Percentiles rank a stretch among this genome's conserved stretches.
Conservation (phyloP, 768 basidiomycete species). For the Leccinum obscurum region DNA sequence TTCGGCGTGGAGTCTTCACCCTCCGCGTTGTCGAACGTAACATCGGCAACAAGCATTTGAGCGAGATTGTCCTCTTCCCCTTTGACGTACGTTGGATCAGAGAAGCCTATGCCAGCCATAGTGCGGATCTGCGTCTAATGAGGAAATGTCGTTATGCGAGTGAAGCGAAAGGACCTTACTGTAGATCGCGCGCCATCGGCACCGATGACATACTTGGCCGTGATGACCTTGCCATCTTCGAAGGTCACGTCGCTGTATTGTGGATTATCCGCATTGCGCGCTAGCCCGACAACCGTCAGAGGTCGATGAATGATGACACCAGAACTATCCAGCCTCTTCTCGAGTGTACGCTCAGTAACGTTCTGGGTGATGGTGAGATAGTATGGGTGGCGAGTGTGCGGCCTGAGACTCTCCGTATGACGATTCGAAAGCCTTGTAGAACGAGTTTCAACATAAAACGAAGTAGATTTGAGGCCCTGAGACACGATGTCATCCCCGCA, state of each 20-base stretch:
- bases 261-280: too few relatives aligned
- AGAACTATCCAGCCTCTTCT: not conserved
- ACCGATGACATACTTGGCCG: too few relatives aligned
- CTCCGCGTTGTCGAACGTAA: slow-evolving; percentile 33
- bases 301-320: slow-evolving; percentile 39
- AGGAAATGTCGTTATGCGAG: not conserved
- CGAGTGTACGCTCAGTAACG: too few relatives aligned
- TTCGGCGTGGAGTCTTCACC: slow-evolving; percentile 6
- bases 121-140: slow-evolving; percentile 39
- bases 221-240: too few relatives aligned
- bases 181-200: too few relatives aligned
- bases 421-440: slow-evolving; percentile 26
- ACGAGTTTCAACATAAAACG: slow-evolving; percentile 34
- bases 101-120: slow-evolving; percentile 41
- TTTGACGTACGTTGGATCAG: slow-evolving; percentile 39
- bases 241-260: too few relatives aligned
- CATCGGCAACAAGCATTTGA: slow-evolving; percentile 49
- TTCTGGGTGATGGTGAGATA: too few relatives aligned
- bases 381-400: too few relatives aligned
- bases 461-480: slow-evolving; percentile 35
- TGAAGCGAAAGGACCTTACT: not conserved
- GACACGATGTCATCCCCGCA: slow-evolving; percentile 40
- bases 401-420: too few relatives aligned
- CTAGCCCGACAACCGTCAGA: slow-evolving; percentile 30
- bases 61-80: slow-evolving; percentile 26